Conservation (phyloP, 768 basidiomycete species). For the Terana coerulea region DNA sequence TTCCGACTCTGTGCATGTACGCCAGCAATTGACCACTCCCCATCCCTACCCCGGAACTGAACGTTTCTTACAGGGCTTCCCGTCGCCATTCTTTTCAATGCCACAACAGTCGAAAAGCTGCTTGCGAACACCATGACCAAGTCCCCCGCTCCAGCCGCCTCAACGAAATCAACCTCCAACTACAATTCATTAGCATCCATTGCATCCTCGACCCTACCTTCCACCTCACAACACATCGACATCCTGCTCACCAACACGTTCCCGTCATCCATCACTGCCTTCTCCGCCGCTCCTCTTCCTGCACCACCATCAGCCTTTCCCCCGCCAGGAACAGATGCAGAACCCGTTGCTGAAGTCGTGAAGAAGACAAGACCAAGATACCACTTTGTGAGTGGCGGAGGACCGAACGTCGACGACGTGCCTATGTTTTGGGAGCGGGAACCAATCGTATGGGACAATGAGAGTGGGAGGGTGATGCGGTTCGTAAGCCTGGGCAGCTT, state of each 20-base stretch:
- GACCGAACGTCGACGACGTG: conserved; percentile 28
- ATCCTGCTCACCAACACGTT: conserved; percentile 79
- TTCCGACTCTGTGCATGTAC: conserved; percentile 61
- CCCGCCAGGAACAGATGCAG: conserved; percentile 35
- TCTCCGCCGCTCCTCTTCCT: conserved; percentile 49
- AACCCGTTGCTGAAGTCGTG: conserved; percentile 63
- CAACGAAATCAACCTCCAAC: conserved; percentile 31
- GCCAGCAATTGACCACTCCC: conserved; percentile 22
- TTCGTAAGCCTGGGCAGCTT: conserved; percentile 90
- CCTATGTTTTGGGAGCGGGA: conserved; percentile 94
- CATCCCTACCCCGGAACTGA: background rate
- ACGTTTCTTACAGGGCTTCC: conserved; percentile 56
- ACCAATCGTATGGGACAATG: conserved; percentile 82
- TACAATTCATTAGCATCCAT: conserved; percentile 68
- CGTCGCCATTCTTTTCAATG: conserved; percentile 72
- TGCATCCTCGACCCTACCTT: conserved; percentile 52
- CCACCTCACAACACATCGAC: conserved; percentile 67
- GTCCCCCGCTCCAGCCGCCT: conserved; percentile 28
- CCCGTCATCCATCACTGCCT: conserved; percentile 61
- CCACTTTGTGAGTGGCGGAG: conserved; percentile 71
- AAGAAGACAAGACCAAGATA: conserved; percentile 77
- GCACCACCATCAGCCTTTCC: conserved; percentile 43
- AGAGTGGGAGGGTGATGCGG: conserved; percentile 61
- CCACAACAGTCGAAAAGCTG: conserved; percentile 66
- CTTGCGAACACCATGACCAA: conserved; percentile 65